Percentiles rank a stretch among this genome's conserved stretches.
Evolutionary conservation across 306 rosid genomes (phyloP).

Genomic region (Malus fusca): DNA sequence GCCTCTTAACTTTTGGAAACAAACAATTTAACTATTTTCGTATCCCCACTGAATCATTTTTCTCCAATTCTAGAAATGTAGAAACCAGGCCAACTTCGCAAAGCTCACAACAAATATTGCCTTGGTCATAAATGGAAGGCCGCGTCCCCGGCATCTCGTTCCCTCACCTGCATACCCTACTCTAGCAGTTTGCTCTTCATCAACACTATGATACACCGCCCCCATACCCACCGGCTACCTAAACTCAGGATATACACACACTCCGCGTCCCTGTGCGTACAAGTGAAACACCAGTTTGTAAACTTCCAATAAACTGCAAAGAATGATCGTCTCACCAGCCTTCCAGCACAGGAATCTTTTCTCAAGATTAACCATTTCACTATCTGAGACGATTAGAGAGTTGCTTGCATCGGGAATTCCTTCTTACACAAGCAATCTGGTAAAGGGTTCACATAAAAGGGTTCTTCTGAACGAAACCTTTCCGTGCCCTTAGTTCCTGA

Average conservation of each 20-base stretch:
- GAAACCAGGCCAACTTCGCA: constrained; percentile 29
- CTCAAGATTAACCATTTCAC: constrained; percentile 2
- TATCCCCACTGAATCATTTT: neutral
- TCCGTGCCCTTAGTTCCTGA: constrained; percentile 82
- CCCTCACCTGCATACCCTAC: constrained; percentile 1
- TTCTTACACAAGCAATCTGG: constrained; percentile 81
- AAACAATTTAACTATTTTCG: neutral
- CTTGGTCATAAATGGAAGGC: constrained; percentile 27
- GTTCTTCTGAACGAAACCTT: constrained; percentile 91
- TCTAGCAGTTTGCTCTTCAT: constrained; percentile 13
- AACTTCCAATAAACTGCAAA: neutral
- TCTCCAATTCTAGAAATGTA: constrained; percentile 8
- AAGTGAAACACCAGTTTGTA: constrained; percentile 12
- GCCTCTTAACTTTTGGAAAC: neutral
- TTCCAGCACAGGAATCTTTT: constrained; percentile 1
- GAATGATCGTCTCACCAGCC: constrained; percentile 7
- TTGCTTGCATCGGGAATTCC: constrained; percentile 26
- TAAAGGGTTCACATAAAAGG: constrained; percentile 80
- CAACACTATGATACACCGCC: constrained; percentile 15
- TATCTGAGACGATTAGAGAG: constrained; percentile 19
- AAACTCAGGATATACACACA: constrained; percentile 26
- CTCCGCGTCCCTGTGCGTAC: constrained; percentile 13
- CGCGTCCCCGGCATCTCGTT: neutral
- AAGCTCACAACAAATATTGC: constrained; percentile 9
- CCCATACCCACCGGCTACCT: neutral